Evolutionary conservation across 352 stramenopile genomes (phyloP), one percentile per base, ranked within the genome.

Genomic region (Phytophthora sansomeana): DNA sequence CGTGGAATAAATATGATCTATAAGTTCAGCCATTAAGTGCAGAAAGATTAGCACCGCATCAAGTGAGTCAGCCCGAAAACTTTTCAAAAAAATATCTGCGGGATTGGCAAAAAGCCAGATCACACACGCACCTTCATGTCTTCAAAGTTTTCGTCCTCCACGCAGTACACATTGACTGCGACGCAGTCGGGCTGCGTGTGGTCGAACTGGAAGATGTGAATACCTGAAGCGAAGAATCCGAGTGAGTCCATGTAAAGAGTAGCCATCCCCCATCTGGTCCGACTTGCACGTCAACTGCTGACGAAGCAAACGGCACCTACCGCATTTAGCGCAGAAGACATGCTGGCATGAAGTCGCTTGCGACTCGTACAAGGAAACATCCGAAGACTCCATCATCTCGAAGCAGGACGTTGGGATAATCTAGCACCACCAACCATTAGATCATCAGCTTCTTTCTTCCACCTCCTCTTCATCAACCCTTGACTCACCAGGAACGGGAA

Each of bases 121-220:
- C 17, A 61, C 28, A 9, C 8, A 32, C 64, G 16, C 53, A 92
- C 86, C 73, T 91, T 91, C 58, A 95, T 74, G 43, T 92, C 81
- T 29, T 95, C 83, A 64, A 95, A 89, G 69, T 89, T 92, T 55
- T 92, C 81, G 50, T 89, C 79, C 39, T 95, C 86, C 17, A 95
- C 74, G 57, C 84, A 92, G 64, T 93, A 92, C 43, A 95, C 65
- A 44, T 95, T 95, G 17, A 95, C 83, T 28, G 82, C 86, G 30
- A 95, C 74, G 19, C 73, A 77, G 44, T 93, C 84, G 26, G 85
- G 77, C 33, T 90, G 75, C 6, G 74, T 82, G 61, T 85, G 80
- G 47, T 95, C 86, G 46, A 93, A 93, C 52, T 95, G 86, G 63
- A 95, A 95, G 56, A 95, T 90, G 62, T 95, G 86, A 64, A 95